These are phyloP conservation scores for Citeromyces matritensis DNA, from an alignment of 805 yeast genomes.

Conservation along the genomic window DNA sequence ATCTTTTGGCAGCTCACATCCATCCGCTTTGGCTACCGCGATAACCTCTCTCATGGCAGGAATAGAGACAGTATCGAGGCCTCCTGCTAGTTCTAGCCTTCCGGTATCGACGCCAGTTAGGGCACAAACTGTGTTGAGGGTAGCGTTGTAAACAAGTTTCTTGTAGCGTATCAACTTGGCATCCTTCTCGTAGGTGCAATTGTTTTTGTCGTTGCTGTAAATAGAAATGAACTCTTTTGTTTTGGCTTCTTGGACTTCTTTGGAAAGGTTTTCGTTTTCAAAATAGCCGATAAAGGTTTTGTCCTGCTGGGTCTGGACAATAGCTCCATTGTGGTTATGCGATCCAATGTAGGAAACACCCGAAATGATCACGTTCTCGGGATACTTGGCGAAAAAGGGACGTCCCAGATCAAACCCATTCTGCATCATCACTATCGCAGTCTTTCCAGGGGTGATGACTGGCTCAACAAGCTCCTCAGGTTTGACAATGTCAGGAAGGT, in stretches of 20 bases:
- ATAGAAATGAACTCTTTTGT: conserved; percentile 27
- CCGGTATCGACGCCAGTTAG: conserved; percentile 47
- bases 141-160: conserved; percentile 57
- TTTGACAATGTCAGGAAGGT: conserved; percentile 40
- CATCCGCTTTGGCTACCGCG: conserved; percentile 56
- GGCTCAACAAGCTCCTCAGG: conserved; percentile 25
- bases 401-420: conserved; percentile 23
- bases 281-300: conserved; percentile 35
- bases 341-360: conserved; percentile 35
- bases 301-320: conserved; percentile 35
- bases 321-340: conserved; percentile 30
- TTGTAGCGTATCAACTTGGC: conserved; percentile 43
- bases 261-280: conserved; percentile 19
- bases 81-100: conserved; percentile 28
- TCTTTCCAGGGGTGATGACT: conserved; percentile 13
- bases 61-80: conserved; percentile 20
- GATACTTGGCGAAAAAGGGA: conserved; percentile 16
- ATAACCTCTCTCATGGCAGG: conserved; percentile 62
- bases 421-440: conserved; percentile 18
- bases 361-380: conserved; percentile 16
- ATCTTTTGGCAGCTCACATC: conserved; percentile 34
- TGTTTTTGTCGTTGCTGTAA: conserved; percentile 27
- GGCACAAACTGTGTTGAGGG: conserved; percentile 49
- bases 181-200: conserved; percentile 23
- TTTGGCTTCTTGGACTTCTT: conserved; percentile 15